These are phyloP conservation scores for Dactylella cylindrospora DNA, from an alignment of 2,329 filamentous ascomycete species.

Conservation along the genomic window DNA sequence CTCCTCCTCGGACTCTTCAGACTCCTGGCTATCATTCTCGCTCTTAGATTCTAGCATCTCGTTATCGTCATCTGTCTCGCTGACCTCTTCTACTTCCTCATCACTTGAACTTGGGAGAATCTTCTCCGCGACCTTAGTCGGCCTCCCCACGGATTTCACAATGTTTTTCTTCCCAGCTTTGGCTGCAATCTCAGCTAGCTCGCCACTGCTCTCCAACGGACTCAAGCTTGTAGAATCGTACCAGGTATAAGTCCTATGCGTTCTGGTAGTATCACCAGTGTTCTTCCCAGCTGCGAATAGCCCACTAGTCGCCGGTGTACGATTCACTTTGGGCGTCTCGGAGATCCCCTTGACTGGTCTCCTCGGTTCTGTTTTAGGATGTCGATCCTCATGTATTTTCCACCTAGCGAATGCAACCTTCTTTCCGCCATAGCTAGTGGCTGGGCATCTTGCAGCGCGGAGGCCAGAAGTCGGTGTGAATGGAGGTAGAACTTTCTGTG, in stretches of 20 bases:
- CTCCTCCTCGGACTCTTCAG: not conserved
- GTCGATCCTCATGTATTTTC: not conserved
- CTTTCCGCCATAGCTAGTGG: not conserved
- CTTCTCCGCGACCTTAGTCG: not conserved
- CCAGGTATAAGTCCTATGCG: constrained; percentile 18
- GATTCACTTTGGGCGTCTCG: not conserved
- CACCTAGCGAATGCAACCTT: not conserved
- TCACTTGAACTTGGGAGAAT: constrained; percentile 21
- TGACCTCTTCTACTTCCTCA: not conserved
- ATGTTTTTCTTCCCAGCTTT: not conserved
- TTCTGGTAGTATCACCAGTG: not conserved
- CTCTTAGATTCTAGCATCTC: too few relatives aligned
- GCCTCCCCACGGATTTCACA: not conserved
- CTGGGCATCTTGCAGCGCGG: not conserved
- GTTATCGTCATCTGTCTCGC: constrained; percentile 1
- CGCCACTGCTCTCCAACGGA: constrained; percentile 10
- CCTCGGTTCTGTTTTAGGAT: constrained; percentile 7
- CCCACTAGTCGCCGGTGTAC: not conserved
- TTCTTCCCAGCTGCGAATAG: not conserved
- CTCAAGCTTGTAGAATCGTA: constrained; percentile 38
- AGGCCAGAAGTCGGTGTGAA: constrained; percentile 10
- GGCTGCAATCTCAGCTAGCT: constrained; percentile 8
- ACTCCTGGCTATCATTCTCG: constrained; percentile 4
- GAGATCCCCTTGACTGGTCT: not conserved
- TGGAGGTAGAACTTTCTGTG: not conserved